Conservation (phyloP, 768 basidiomycete genomes). For the Leccinum subgranulosum region DNA sequence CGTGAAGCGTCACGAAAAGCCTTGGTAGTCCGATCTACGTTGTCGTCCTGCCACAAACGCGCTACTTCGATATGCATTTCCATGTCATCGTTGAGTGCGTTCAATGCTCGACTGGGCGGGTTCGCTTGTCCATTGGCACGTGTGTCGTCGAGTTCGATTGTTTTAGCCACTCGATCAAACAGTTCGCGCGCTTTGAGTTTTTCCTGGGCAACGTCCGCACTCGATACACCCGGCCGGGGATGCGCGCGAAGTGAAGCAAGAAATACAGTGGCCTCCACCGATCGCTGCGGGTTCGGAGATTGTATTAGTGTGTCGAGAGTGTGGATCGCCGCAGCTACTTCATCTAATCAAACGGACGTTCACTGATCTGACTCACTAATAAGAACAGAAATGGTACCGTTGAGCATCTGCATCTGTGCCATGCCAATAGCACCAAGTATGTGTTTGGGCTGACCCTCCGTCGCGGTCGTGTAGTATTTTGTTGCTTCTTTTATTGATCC, state of each 20-base stretch:
- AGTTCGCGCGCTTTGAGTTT: conserved; percentile 73
- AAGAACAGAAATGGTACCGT: conserved; percentile 48
- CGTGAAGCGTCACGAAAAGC: conserved; percentile 73
- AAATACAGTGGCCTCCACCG: conserved; percentile 82
- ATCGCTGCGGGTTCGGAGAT: conserved; percentile 58
- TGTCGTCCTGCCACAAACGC: conserved; percentile 82
- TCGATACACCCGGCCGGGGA: conserved; percentile 76
- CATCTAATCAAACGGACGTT: conserved; percentile 47
- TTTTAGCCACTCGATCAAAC: conserved; percentile 70
- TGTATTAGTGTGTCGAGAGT: conserved; percentile 77
- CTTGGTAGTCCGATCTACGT: conserved; percentile 64
- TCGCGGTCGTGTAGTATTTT: conserved; percentile 64
- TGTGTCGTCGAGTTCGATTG: conserved; percentile 61
- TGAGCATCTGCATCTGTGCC: conserved; percentile 83
- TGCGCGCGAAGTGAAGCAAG: conserved; percentile 86
- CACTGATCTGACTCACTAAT: not conserved
- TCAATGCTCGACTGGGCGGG: conserved; percentile 36
- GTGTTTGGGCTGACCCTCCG: conserved; percentile 69
- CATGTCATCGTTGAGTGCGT: conserved; percentile 68
- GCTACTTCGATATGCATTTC: conserved; percentile 93
- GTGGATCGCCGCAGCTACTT: conserved; percentile 81
- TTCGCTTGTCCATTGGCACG: conserved; percentile 41
- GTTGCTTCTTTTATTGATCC: conserved; percentile 62
- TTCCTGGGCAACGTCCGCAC: conserved; percentile 69
- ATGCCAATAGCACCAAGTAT: conserved; percentile 79